Conservation (phyloP, 73 alveolate species). For the Paramecium pentaurelia region DNA sequence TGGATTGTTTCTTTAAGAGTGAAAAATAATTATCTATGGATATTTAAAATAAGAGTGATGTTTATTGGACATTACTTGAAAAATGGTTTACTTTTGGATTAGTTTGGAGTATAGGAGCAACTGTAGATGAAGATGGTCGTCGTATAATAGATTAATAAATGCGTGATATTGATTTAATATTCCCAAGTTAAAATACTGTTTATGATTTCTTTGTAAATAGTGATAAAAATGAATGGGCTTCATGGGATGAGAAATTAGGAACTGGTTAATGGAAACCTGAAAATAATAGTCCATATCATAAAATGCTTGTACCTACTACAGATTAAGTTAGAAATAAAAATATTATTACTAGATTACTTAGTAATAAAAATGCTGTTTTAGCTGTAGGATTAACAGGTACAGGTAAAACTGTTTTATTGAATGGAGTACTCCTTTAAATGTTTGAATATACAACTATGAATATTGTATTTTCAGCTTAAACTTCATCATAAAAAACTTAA, state of each 20-base stretch:
- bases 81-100: constrained; percentile 89
- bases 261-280: constrained; percentile 88
- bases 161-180: constrained; percentile 87
- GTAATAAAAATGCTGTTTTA: constrained; percentile 63
- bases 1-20: constrained; percentile 76
- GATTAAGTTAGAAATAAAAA: constrained; percentile 92
- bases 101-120: constrained; percentile 94
- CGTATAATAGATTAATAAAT: constrained; percentile 76
- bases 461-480: constrained; percentile 97
- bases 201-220: constrained; percentile 93
- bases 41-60: constrained; percentile 44
- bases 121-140: constrained; percentile 90
- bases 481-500: constrained; percentile 86
- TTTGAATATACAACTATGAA: constrained; percentile 75
- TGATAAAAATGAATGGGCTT: constrained; percentile 98
- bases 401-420: constrained; percentile 97
- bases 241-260: constrained; percentile 96
- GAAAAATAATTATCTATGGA: constrained; percentile 48
- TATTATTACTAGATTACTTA: constrained; percentile 44
- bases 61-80: constrained; percentile 68
- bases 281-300: constrained; percentile 85
- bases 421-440: constrained; percentile 56
- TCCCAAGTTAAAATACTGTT: constrained; percentile 86
- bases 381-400: constrained; percentile 99
- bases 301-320: constrained; percentile 93